A percentile compares a stretch with the other conserved stretches of the same genome.
phyloP scores from a whole-genome alignment of 768 basidiomycete species.

The Suillus plorans region DNA sequence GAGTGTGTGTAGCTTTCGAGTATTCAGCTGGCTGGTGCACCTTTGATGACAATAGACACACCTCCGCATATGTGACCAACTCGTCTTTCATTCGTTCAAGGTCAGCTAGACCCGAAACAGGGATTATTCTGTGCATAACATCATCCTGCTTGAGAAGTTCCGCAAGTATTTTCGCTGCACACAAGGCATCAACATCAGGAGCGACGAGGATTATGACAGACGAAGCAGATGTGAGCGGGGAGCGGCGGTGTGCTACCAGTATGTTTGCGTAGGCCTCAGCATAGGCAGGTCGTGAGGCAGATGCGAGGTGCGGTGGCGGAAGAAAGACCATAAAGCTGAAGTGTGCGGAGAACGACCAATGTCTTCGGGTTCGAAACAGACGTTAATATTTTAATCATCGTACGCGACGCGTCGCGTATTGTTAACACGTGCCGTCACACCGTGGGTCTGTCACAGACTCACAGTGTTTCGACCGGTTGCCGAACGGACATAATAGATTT shows the following conservation, averaged over 20 bases:
- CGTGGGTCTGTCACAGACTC: not conserved
- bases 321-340: conserved; percentile 56
- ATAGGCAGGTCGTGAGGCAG: conserved; percentile 61
- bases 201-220: conserved; percentile 85
- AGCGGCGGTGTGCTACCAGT: conserved; percentile 67
- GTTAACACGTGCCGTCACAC: conserved; percentile 8
- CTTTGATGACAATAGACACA: conserved; percentile 29
- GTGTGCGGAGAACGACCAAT: not conserved
- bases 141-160: conserved; percentile 92
- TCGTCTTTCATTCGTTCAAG: conserved; percentile 66
- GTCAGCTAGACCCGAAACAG: conserved; percentile 83
- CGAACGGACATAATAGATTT: too few species aligned
- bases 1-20: conserved; percentile 74
- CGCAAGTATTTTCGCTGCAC: conserved; percentile 87
- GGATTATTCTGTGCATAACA: conserved; percentile 85
- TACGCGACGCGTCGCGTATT: conserved; percentile 13
- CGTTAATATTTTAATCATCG: not conserved
- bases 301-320: conserved; percentile 67
- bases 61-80: conserved; percentile 66
- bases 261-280: conserved; percentile 72
- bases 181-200: conserved; percentile 90
- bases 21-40: conserved; percentile 6
- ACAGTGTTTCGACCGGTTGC: too few species aligned
- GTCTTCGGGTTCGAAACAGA: not conserved
- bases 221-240: conserved; percentile 75